phyloP scores from a whole-genome alignment of 768 basidiomycete genomes.

The Boletus subparvulus region DNA sequence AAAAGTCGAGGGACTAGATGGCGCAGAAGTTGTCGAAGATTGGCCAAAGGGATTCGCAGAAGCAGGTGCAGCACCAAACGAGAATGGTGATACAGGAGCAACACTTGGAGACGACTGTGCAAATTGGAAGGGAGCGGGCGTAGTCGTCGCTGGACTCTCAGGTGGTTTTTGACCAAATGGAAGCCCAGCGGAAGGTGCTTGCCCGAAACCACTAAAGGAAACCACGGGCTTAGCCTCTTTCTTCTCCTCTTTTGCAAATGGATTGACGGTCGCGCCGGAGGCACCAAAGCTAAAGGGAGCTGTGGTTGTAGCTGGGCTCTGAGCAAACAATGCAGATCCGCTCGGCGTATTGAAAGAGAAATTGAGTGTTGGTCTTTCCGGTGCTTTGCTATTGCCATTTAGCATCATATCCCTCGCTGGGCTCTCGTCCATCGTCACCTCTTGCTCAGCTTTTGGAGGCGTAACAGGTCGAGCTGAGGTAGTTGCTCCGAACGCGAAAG shows the following conservation, averaged over 20 bases:
- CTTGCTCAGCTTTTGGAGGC: conserved; percentile 64
- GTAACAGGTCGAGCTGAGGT: conserved; percentile 52
- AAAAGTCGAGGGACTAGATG: conserved; percentile 60
- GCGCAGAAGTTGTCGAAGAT: conserved; percentile 44
- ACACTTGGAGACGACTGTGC: conserved; percentile 38
- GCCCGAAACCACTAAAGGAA: conserved; percentile 49
- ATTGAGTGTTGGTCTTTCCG: conserved; percentile 41
- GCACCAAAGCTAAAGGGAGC: conserved; percentile 37
- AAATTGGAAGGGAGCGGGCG: conserved; percentile 50
- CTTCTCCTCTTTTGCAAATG: conserved; percentile 52
- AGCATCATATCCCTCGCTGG: conserved; percentile 61
- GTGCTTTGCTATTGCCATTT: conserved; percentile 38
- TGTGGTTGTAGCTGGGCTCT: conserved; percentile 32
- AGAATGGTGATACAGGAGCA: conserved; percentile 41
- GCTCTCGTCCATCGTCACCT: conserved; percentile 81
- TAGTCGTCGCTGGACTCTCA: conserved; percentile 39
- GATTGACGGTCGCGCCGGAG: conserved; percentile 36
- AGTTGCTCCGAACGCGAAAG: conserved; percentile 54
- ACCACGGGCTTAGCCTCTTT: conserved; percentile 43
- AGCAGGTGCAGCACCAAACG: conserved; percentile 43
- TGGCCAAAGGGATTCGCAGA: conserved; percentile 45
- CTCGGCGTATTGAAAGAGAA: conserved; percentile 50
- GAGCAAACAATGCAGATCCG: conserved; percentile 36
- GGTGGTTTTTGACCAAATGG: conserved; percentile 46
- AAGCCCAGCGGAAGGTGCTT: conserved; percentile 42